Evolutionary conservation across 2,329 filamentous ascomycete genomes (phyloP), one percentile per base, ranked within the genome.

Genomic region (Colletotrichum sp.): DNA sequence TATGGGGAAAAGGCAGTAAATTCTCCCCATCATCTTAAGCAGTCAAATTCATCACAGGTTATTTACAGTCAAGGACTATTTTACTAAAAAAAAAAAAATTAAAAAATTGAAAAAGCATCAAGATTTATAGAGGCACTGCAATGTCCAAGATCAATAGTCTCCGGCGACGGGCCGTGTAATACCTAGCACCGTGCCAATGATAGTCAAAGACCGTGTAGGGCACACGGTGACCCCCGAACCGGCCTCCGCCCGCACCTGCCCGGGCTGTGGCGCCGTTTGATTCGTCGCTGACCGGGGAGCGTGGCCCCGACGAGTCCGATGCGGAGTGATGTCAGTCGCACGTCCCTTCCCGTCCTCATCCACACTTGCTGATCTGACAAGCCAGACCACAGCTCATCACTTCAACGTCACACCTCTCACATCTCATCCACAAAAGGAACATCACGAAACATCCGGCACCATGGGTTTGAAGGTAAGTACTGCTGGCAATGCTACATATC

Each of bases 271-370:
- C 43, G 48, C 68, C 21, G 30, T 48, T 28, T 75, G 69, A 60
- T 75, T 75, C 73, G 73, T 64, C 38, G 43, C 73, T 67, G 69
- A 67, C 62, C 69, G 68, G 48, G 24, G 28, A 61, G 21, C n/a
- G 36, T 48, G n/a, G 18, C 43, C 28, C 36, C 18, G 15, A n/a
- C 36, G 38, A 72, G n/a, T 61, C 73, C 62, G 61, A 65, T 75
- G 75, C 75, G 76, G 78, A 74, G 77, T 78, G 77, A 78, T 78
- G 77, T 78, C 76, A 78, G 75, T 73, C 60, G 71, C 70, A 74
- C 70, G 70, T 61, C 71, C 74, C 66, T 66, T 61, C 52, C 48
- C 28, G 30, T 66, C 65, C 12, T 67, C 66, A 73, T 24, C 73
- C 64, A 73, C 64, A 21, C 58, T 13, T 36, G 43, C 24, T 32